Base-by-base conservation (phyloP, 768 basidiomycete genomes). In the Lentinula aciculospora region DNA sequence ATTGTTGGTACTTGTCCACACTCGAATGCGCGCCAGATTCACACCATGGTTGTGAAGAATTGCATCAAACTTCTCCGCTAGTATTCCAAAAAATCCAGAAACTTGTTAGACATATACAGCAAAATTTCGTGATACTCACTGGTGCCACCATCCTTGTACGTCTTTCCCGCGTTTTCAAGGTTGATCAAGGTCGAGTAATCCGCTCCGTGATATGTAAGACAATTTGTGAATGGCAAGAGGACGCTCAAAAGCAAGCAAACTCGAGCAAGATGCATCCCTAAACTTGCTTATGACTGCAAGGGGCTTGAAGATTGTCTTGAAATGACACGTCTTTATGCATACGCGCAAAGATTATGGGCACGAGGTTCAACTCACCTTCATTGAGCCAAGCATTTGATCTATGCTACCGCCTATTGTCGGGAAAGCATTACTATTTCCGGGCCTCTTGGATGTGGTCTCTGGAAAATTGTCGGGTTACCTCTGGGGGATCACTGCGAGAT, bases 1-100 rank as follows among this genome's bases (percentile, higher is more conserved):
- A 50, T 74, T 73, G 59, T 74, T 74, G n/a, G 80, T 81, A 60
- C 81, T 79, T 0, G 83, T 85, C 85, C 85, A 86, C 28, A 86
- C 68, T 12, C 85, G 73, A 45, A 85, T 79, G 12, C 85, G 78
- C 8, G 80, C 83, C 6, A 83, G 69, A 60, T 85, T 85, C 45
- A 74, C 71, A 31, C 84, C 85, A 59, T 82, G 78, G 47, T 74
- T 74, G 10, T 68, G 67, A 6, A 85, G 69, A 55, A 86, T 85
- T 0, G 71, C 75, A 62, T 86, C 84, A 58, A 83, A 77, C 1
- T 69, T 61, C 47, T 63, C 57, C 7, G 63, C 62, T 31, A 60
- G 54, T 59, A 69, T 69, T 27, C 66, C 68, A 7, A 65, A 64
- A n/a, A n/a, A n/a, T n/a, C n/a, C n/a, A 1, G 66, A 62, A 8